Evolutionary conservation across 495 filamentous ascomycete species (phyloP).

Genomic region (Clavariopsis aquatica): DNA sequence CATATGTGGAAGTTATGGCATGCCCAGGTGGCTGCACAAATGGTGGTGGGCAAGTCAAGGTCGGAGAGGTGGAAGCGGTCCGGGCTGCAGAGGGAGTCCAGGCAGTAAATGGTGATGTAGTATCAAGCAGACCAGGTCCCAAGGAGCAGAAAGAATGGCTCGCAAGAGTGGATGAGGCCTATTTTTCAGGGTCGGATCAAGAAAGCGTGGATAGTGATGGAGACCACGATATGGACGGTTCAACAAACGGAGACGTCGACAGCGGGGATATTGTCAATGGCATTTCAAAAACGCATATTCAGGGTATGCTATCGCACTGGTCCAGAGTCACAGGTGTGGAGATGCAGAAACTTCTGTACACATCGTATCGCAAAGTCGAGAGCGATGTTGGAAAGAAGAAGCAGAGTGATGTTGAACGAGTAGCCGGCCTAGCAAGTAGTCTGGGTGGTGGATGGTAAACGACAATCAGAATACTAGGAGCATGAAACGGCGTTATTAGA

Average conservation of each 20-base stretch:
- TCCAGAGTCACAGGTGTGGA: constrained; percentile 65
- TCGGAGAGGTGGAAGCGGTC: constrained; percentile 63
- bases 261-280: constrained; percentile 54
- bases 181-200: constrained; percentile 68
- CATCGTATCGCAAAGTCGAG: constrained; percentile 85
- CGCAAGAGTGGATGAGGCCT: constrained; percentile 84
- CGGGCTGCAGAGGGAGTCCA: constrained; percentile 37
- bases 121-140: constrained; percentile 57
- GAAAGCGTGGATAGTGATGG: constrained; percentile 42
- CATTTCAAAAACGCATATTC: constrained; percentile 49
- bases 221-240: constrained; percentile 24
- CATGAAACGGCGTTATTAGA: constrained; percentile 24
- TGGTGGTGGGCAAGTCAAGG: constrained; percentile 91
- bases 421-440: constrained; percentile 86
- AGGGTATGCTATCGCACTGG: constrained; percentile 71
- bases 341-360: constrained; percentile 73
- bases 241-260: constrained; percentile 3
- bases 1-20: constrained; percentile 97
- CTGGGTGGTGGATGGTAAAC: constrained; percentile 88
- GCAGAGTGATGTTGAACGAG: constrained; percentile 69
- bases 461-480: background rate
- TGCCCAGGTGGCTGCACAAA: constrained; percentile 98
- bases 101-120: constrained; percentile 43
- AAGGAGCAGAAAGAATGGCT: constrained; percentile 86
- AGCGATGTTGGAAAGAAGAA: constrained; percentile 88